phyloP scores from a whole-genome alignment of 306 rosid species.

The Rosa rugosa region DNA sequence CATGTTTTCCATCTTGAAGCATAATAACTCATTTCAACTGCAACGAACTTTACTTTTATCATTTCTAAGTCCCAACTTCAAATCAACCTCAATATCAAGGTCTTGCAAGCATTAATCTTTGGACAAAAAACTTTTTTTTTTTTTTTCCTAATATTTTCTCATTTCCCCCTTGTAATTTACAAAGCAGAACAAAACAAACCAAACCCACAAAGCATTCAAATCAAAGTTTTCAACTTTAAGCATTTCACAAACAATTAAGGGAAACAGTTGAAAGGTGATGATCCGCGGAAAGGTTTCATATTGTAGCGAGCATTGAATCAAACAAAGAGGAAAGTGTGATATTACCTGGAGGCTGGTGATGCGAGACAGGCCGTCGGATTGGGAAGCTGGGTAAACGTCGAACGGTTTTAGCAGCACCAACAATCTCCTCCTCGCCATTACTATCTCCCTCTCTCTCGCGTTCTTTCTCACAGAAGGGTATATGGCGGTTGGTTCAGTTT shows the following conservation, averaged over 20 bases:
- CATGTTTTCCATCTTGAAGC: background rate
- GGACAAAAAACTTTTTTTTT: too few species aligned
- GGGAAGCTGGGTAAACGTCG: constrained; percentile 42
- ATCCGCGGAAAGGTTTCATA: constrained; percentile 8
- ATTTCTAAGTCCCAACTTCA: background rate
- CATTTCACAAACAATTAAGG: constrained; percentile 44
- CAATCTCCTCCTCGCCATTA: constrained; percentile 57
- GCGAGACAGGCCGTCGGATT: constrained; percentile 37
- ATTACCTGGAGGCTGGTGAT: constrained; percentile 54
- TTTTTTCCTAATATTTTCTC: too few species aligned
- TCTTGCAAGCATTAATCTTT: background rate
- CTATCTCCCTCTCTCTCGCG: background rate
- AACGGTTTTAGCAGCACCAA: constrained; percentile 64
- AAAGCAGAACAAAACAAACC: background rate
- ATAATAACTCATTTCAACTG: background rate
- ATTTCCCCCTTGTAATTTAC: background rate
- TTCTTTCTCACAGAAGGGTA: background rate
- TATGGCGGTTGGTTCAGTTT: background rate
- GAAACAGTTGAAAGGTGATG: background rate
- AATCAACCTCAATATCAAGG: background rate
- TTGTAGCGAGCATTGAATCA: background rate
- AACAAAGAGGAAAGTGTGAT: background rate
- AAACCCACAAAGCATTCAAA: constrained; percentile 6
- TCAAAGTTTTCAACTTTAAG: constrained; percentile 21
- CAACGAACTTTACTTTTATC: background rate